A percentile compares a stretch with the other conserved stretches of the same genome.
Conservation (phyloP, 108 stramenopile species). For the Cylindrotheca closterium region DNA sequence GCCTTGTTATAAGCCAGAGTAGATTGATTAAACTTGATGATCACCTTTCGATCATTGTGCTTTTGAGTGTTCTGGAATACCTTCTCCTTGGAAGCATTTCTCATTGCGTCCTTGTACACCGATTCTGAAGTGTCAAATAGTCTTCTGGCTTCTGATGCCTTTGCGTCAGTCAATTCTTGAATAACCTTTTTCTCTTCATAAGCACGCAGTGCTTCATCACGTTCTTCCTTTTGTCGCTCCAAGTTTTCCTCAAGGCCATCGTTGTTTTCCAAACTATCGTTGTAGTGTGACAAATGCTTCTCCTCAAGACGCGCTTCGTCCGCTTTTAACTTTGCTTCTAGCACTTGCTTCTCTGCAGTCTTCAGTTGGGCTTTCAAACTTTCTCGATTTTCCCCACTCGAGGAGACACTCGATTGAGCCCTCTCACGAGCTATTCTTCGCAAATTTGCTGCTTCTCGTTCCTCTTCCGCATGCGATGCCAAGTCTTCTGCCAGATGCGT, state of each 20-base stretch:
- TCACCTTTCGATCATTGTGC: conserved; percentile 52
- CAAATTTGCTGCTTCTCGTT: conserved; percentile 77
- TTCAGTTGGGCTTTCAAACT: conserved; percentile 62
- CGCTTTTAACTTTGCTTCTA: conserved; percentile 52
- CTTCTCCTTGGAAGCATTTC: conserved; percentile 49
- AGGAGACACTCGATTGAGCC: conserved; percentile 56
- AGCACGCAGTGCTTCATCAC: conserved; percentile 32
- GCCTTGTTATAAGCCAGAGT: conserved; percentile 37
- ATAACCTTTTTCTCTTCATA: conserved; percentile 53
- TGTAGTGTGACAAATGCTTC: conserved; percentile 35
- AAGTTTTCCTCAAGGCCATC: conserved; percentile 17
- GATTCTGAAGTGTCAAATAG: conserved; percentile 49
- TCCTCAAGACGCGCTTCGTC: conserved; percentile 53
- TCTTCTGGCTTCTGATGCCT: conserved; percentile 50
- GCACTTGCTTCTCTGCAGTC: conserved; percentile 65
- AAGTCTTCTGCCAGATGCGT: conserved; percentile 64
- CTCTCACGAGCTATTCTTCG: conserved; percentile 56
- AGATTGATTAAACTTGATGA: conserved; percentile 59
- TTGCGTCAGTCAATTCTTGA: conserved; percentile 44
- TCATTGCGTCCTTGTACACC: conserved; percentile 43
- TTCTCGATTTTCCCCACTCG: conserved; percentile 45
- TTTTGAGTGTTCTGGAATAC: conserved; percentile 35
- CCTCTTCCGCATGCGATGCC: conserved; percentile 80
- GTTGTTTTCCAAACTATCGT: conserved; percentile 17
- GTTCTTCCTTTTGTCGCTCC: conserved; percentile 33